Evolutionary conservation across 495 filamentous ascomycete genomes (phyloP).

Genomic region (Talaromyces thailandensis): DNA sequence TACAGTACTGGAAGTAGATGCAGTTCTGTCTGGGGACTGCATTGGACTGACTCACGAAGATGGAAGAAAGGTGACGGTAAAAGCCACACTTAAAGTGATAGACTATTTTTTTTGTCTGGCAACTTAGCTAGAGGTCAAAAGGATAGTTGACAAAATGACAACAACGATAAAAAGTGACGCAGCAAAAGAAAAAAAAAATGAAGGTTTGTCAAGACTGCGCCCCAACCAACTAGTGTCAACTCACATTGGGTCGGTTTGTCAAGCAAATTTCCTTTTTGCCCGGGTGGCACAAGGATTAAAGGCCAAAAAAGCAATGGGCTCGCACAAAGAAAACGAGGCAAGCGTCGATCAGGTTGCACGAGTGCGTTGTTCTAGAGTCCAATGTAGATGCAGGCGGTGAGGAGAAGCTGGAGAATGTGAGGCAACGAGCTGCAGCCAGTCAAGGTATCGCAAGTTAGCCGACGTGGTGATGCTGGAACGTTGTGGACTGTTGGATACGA

Average conservation of each 20-base stretch:
- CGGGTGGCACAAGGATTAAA: neutral
- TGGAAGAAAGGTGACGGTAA: neutral
- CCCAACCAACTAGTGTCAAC: conserved; percentile 1
- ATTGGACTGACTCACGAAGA: neutral
- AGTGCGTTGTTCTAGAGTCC: conserved; percentile 1
- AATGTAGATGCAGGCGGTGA: conserved; percentile 3
- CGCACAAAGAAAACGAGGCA: conserved; percentile 6
- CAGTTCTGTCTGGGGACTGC: conserved; percentile 5
- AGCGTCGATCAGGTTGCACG: conserved; percentile 2
- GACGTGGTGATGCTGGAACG: neutral
- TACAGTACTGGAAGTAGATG: conserved; percentile 1
- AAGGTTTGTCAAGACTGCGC: neutral
- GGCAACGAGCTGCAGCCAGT: neutral
- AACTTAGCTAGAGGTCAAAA: neutral
- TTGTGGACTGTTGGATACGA: neutral
- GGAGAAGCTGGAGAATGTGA: neutral
- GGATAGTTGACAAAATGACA: neutral
- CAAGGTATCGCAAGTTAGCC: conserved; percentile 2
- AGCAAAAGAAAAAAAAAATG: neutral
- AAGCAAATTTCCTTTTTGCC: neutral
- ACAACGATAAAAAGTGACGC: neutral
- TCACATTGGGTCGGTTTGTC: neutral
- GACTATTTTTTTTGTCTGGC: neutral
- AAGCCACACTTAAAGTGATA: neutral
- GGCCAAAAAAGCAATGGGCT: neutral